phyloP scores from a whole-genome alignment of 106 monocot species.

The Dendrobium officinale region DNA sequence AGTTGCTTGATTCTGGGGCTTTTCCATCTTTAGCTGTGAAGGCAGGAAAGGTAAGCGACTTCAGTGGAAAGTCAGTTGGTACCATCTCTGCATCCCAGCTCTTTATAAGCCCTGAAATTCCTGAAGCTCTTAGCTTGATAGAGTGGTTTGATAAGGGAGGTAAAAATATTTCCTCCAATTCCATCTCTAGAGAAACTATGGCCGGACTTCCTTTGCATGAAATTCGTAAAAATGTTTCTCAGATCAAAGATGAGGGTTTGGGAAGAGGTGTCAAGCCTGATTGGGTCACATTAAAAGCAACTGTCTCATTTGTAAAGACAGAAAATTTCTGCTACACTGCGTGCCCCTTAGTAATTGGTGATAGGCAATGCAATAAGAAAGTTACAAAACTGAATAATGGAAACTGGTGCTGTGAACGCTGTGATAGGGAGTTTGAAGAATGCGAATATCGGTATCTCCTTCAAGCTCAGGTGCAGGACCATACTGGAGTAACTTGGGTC shows the following conservation, averaged over 20 bases:
- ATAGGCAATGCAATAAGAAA: slow-evolving; percentile 78
- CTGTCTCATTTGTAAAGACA: slow-evolving; percentile 72
- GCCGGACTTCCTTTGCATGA: slow-evolving; percentile 35
- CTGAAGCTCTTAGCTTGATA: slow-evolving; percentile 57
- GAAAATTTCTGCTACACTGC: slow-evolving; percentile 91
- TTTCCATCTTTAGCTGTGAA: slow-evolving; percentile 83
- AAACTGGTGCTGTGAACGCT: slow-evolving; percentile 76
- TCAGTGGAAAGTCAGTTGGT: slow-evolving; percentile 86
- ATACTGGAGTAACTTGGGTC: slow-evolving; percentile 71
- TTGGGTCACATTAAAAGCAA: slow-evolving; percentile 81
- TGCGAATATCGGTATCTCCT: slow-evolving; percentile 95
- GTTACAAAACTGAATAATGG: slow-evolving; percentile 44
- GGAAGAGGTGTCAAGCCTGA: slow-evolving; percentile 87
- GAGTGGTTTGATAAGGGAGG: slow-evolving; percentile 84
- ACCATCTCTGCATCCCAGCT: slow-evolving; percentile 81
- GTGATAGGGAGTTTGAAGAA: slow-evolving; percentile 65
- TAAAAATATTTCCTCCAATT: slow-evolving; percentile 40
- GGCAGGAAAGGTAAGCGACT: slow-evolving; percentile 89
- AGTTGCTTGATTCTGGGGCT: slow-evolving; percentile 43
- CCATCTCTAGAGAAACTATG: slow-evolving; percentile 69
- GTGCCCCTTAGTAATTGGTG: slow-evolving; percentile 73
- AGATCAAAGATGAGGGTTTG: slow-evolving; percentile 93
- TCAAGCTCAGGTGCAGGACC: slow-evolving; percentile 91
- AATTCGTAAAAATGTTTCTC: slow-evolving; percentile 59
- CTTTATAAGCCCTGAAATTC: slow-evolving; percentile 70